These are phyloP conservation scores for Arthroderma sp. DNA, from an alignment of 2,329 filamentous ascomycete species.

Conservation along the genomic window DNA sequence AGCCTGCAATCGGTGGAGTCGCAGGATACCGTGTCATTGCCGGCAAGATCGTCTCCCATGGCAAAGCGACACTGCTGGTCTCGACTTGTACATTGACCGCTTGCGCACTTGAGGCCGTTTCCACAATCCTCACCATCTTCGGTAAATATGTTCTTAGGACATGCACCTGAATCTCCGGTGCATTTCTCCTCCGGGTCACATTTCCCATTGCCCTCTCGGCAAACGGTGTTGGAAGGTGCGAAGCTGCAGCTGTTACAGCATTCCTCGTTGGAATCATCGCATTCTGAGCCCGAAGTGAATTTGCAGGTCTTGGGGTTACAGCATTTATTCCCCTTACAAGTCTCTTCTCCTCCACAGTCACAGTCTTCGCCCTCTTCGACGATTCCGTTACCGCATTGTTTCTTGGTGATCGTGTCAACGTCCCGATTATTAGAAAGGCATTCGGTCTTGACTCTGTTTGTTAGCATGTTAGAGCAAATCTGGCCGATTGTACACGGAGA, in stretches of 20 bases:
- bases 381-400: conserved; percentile 91
- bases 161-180: conserved; percentile 55
- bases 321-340: conserved; percentile 64
- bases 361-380: conserved; percentile 91
- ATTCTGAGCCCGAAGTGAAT: conserved; percentile 62
- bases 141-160: conserved; percentile 58
- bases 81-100: conserved; percentile 86
- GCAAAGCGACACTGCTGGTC: conserved; percentile 78
- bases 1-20: conserved; percentile 59
- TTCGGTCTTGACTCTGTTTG: conserved; percentile 58
- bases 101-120: conserved; percentile 58
- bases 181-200: conserved; percentile 84
- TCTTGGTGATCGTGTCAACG: conserved; percentile 66
- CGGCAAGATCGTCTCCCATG: conserved; percentile 59
- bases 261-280: conserved; percentile 45
- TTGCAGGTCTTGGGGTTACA: conserved; percentile 79
- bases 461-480: conserved; percentile 72
- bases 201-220: conserved; percentile 61
- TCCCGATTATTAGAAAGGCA: conserved; percentile 81
- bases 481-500: conserved; percentile 86
- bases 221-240: conserved; percentile 52
- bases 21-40: conserved; percentile 71
- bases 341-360: conserved; percentile 69
- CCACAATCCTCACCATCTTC: conserved; percentile 63
- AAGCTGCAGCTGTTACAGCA: conserved; percentile 34